phyloP scores from a whole-genome alignment of 2,329 filamentous ascomycete species.

The Aspergillus texensis region DNA sequence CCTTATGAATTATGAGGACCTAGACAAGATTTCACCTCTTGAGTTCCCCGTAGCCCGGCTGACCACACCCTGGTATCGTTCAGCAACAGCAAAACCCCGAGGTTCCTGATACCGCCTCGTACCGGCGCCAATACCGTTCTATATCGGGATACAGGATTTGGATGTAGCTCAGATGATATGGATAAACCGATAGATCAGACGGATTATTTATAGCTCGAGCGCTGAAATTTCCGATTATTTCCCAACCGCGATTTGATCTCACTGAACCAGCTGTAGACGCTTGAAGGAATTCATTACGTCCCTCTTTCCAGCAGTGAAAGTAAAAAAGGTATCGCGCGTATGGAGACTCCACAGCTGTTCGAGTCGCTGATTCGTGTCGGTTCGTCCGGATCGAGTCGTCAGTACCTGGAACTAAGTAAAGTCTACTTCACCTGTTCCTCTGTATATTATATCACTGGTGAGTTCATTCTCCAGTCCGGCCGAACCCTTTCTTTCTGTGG shows the following conservation, averaged over 20 bases:
- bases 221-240: neutral
- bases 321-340: neutral
- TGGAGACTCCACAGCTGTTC: conserved; percentile 18
- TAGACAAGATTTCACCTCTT: neutral
- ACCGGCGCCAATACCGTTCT: conserved; percentile 2
- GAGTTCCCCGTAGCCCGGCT: neutral
- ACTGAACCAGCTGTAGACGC: neutral
- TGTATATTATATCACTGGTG: conserved; percentile 1
- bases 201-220: neutral
- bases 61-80: neutral
- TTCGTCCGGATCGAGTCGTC: conserved; percentile 25
- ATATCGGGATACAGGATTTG: neutral
- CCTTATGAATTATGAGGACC: conserved; percentile 2
- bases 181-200: neutral
- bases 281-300: conserved; percentile 2
- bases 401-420: conserved; percentile 26
- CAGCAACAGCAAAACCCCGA: neutral
- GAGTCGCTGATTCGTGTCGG: conserved; percentile 27
- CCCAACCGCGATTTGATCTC: neutral
- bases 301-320: neutral
- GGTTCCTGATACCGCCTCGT: conserved; percentile 24
- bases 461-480: neutral
- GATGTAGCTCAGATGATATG: neutral
- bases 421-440: conserved; percentile 5
- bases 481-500: neutral